A percentile compares a stretch with the other conserved stretches of the same genome.
phyloP scores from a whole-genome alignment of 768 basidiomycete genomes.

The Phlebiopsis gigantea region DNA sequence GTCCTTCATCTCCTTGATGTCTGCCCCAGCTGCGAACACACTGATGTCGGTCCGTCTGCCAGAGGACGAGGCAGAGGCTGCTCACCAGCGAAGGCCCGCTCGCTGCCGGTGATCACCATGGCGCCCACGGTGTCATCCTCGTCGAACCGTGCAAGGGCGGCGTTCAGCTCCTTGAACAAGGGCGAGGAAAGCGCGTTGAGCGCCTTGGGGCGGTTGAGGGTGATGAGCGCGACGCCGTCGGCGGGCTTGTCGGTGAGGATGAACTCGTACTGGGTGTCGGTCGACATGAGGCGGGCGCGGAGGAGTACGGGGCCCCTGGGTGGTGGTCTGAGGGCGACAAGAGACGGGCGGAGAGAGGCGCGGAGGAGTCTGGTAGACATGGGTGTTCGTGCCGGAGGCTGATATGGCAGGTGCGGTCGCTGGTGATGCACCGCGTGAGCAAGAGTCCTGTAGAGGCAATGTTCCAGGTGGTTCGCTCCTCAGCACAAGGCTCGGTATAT shows the following conservation, averaged over 20 bases:
- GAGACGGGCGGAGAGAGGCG: conserved; percentile 1
- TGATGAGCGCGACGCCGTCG: conserved; percentile 70
- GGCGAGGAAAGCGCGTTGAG: conserved; percentile 83
- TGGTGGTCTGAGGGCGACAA: background rate
- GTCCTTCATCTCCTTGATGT: conserved; percentile 99
- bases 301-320: background rate
- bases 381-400: background rate
- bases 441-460: background rate
- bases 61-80: conserved; percentile 4
- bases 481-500: background rate
- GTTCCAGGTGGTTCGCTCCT: too few species aligned
- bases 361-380: conserved; percentile 11
- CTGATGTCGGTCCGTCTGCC: background rate
- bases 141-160: conserved; percentile 67
- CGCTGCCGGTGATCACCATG: conserved; percentile 89
- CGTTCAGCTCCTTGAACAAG: conserved; percentile 77
- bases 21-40: conserved; percentile 70
- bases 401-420: background rate
- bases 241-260: conserved; percentile 68
- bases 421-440: background rate
- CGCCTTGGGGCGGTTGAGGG: conserved; percentile 85
- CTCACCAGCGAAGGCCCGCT: conserved; percentile 89
- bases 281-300: conserved; percentile 39
- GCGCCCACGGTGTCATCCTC: conserved; percentile 69
- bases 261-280: conserved; percentile 45